Evolutionary conservation across 2,329 filamentous ascomycete genomes (phyloP).

Genomic region (Amphichorda felina): DNA sequence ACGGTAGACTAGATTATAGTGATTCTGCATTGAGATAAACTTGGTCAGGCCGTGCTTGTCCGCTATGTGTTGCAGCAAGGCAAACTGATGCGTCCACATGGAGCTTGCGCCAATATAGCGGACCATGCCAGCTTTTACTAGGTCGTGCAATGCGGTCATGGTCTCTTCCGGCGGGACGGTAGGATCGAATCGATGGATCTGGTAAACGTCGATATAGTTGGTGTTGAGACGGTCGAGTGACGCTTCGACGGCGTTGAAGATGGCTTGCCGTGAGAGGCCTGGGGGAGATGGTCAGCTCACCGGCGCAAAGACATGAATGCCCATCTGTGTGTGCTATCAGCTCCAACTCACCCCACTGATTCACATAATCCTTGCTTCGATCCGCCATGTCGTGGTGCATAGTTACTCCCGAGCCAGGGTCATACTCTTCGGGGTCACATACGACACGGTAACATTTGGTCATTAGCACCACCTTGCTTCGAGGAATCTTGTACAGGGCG

Average conservation of each 20-base stretch:
- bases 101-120: slow-evolving; percentile 25
- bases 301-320: too few species aligned
- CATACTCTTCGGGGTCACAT: slow-evolving; percentile 19
- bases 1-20: slow-evolving; percentile 40
- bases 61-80: slow-evolving; percentile 35
- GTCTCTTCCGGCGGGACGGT: slow-evolving; percentile 37
- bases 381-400: not conserved
- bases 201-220: slow-evolving; percentile 42
- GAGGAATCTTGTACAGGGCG: slow-evolving; percentile 41
- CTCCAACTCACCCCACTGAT: not conserved
- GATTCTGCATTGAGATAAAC: slow-evolving; percentile 46
- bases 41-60: slow-evolving; percentile 42
- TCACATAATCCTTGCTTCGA: slow-evolving; percentile 7
- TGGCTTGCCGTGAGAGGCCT: slow-evolving; percentile 43
- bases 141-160: slow-evolving; percentile 44
- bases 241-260: slow-evolving; percentile 52
- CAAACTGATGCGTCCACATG: slow-evolving; percentile 35
- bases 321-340: too few species aligned
- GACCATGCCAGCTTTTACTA: slow-evolving; percentile 38
- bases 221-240: slow-evolving; percentile 40
- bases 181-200: slow-evolving; percentile 41
- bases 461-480: slow-evolving; percentile 43
- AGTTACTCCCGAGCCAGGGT: not conserved
- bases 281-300: too few species aligned
- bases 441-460: slow-evolving; percentile 43